These are phyloP conservation scores for Graphilbum sp. DNA, from an alignment of 2,329 filamentous ascomycete species.

Conservation along the genomic window DNA sequence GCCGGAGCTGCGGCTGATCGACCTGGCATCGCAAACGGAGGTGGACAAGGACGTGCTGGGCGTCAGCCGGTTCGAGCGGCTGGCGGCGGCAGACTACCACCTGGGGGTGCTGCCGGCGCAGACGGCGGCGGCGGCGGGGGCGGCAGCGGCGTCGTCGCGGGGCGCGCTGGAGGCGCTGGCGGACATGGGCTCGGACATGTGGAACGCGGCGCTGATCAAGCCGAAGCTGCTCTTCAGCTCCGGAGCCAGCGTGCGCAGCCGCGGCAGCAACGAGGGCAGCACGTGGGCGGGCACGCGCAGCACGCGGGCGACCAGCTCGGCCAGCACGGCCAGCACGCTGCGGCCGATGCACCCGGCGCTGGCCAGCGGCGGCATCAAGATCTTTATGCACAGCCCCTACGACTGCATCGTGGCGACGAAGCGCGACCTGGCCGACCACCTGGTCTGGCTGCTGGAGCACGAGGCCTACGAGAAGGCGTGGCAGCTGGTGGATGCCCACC, in stretches of 20 bases:
- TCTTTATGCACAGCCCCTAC: conserved; percentile 93
- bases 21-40: conserved; percentile 73
- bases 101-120: conserved; percentile 66
- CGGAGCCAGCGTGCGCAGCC: conserved; percentile 56
- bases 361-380: conserved; percentile 42
- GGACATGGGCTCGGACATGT: conserved; percentile 57
- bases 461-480: conserved; percentile 73
- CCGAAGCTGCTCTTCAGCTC: conserved; percentile 79
- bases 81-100: conserved; percentile 86
- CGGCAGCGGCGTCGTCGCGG: conserved; percentile 45
- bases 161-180: conserved; percentile 66
- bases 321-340: conserved; percentile 14
- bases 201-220: conserved; percentile 83
- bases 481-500: conserved; percentile 77
- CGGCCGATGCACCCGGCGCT: conserved; percentile 34
- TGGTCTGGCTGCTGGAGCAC: conserved; percentile 71
- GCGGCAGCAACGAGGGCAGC: conserved; percentile 41
- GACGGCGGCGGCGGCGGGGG: conserved; percentile 45
- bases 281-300: conserved; percentile 19
- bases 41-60: conserved; percentile 75
- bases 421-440: conserved; percentile 69
- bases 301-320: conserved; percentile 24
- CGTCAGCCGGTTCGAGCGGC: conserved; percentile 70
- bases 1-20: conserved; percentile 81
- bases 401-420: conserved; percentile 90